Percentiles rank a stretch among this genome's conserved stretches.
phyloP scores from a whole-genome alignment of 768 basidiomycete genomes.

The Udeniomyces megalosporus region DNA sequence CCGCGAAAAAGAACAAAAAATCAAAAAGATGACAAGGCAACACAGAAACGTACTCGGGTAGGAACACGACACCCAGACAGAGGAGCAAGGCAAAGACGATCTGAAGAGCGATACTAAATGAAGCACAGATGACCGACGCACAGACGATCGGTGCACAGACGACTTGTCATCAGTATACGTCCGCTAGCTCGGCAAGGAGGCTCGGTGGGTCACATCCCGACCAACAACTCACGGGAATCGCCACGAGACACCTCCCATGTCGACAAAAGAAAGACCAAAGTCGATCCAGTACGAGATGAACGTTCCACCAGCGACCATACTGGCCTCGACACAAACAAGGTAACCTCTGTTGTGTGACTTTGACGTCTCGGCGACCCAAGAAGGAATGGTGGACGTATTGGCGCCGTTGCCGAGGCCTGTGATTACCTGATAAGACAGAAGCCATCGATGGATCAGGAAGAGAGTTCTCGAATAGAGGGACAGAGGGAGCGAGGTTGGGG shows the following conservation, averaged over 20 bases:
- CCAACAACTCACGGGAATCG: slow-evolving; percentile 30
- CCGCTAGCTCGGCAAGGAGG: too few species aligned
- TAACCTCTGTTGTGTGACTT: slow-evolving; percentile 35
- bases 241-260: slow-evolving; percentile 31
- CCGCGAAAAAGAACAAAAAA: too few species aligned
- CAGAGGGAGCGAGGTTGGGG: background rate
- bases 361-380: slow-evolving; percentile 37
- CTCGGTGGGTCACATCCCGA: background rate
- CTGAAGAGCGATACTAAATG: background rate
- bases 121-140: too few species aligned
- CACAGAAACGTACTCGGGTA: slow-evolving; percentile 26
- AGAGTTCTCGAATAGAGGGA: background rate
- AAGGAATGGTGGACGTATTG: slow-evolving; percentile 36
- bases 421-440: background rate
- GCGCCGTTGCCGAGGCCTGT: slow-evolving; percentile 31
- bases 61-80: slow-evolving; percentile 27
- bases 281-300: slow-evolving; percentile 32
- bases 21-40: too few species aligned
- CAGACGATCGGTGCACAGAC: too few species aligned
- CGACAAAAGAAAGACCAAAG: slow-evolving; percentile 32
- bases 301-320: slow-evolving; percentile 32
- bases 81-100: slow-evolving; percentile 32
- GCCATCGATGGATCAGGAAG: background rate
- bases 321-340: slow-evolving; percentile 34
- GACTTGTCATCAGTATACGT: too few species aligned